These are phyloP conservation scores for Ormosia emarginata DNA, from an alignment of 306 rosid genomes.

Conservation along the genomic window DNA sequence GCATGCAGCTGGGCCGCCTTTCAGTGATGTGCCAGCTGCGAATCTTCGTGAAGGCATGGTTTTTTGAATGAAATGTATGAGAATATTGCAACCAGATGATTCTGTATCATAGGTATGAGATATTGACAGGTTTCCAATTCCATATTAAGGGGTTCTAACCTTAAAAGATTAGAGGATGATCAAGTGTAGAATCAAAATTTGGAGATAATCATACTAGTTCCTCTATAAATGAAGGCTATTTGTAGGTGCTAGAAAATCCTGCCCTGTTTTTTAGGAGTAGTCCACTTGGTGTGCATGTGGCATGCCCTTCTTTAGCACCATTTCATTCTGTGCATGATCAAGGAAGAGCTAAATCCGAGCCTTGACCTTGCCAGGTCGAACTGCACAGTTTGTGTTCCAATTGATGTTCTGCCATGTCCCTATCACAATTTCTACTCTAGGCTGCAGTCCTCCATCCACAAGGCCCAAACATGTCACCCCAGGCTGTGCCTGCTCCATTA, in stretches of 20 bases:
- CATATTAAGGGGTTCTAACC: neutral
- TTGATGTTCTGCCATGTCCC: slow-evolving; percentile 15
- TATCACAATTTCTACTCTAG: slow-evolving; percentile 27
- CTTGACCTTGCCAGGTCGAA: neutral
- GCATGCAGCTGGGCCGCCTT: neutral
- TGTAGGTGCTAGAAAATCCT: neutral
- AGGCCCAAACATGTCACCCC: slow-evolving; percentile 47
- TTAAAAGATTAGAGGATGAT: neutral
- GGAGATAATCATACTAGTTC: neutral
- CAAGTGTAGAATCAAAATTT: neutral
- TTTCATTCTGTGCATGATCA: neutral
- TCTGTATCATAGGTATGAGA: neutral
- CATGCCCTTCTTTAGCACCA: neutral
- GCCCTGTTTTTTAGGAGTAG: neutral
- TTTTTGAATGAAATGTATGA: neutral
- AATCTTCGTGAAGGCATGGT: neutral
- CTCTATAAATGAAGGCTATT: neutral
- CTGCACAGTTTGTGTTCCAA: neutral
- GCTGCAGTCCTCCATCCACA: slow-evolving; percentile 40
- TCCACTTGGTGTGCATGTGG: neutral
- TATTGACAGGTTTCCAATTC: neutral
- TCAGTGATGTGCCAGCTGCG: neutral
- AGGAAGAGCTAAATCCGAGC: neutral
- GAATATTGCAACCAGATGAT: neutral
- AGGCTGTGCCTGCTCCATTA: slow-evolving; percentile 24